Conservation (phyloP, 768 basidiomycete genomes). For the Lactarius sanguifluus region DNA sequence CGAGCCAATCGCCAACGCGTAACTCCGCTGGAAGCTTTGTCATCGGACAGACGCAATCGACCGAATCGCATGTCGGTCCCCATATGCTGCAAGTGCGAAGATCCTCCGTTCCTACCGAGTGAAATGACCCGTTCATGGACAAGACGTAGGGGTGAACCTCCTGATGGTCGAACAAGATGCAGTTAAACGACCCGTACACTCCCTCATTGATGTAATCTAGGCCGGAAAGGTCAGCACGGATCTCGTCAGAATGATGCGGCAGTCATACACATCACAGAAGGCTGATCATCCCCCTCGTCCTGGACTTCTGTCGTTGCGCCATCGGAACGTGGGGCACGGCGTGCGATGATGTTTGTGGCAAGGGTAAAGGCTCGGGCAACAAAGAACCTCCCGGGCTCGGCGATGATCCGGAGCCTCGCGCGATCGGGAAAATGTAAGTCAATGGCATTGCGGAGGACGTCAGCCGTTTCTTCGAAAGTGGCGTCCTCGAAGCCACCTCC, state of each 20-base stretch:
- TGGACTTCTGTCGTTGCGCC: slow-evolving; percentile 33
- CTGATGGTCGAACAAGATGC: slow-evolving; percentile 92
- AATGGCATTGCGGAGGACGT: slow-evolving; percentile 67
- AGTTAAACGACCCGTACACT: slow-evolving; percentile 96
- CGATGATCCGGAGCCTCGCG: slow-evolving; percentile 74
- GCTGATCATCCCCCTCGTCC: slow-evolving; percentile 40
- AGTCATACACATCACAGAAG: slow-evolving; percentile 87
- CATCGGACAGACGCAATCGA: slow-evolving; percentile 82
- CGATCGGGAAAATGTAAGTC: slow-evolving; percentile 77
- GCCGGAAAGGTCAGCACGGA: neutral
- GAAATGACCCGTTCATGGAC: slow-evolving; percentile 67
- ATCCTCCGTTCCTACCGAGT: slow-evolving; percentile 45
- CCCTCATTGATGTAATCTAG: slow-evolving; percentile 91
- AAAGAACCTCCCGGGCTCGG: slow-evolving; percentile 94
- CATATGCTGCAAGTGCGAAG: slow-evolving; percentile 73
- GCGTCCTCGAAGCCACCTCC: slow-evolving; percentile 95
- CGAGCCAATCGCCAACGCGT: slow-evolving; percentile 94
- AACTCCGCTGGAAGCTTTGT: slow-evolving; percentile 64
- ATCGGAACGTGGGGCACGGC: slow-evolving; percentile 58
- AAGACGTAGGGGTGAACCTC: slow-evolving; percentile 79
- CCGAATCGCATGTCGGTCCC: slow-evolving; percentile 98
- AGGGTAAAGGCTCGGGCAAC: slow-evolving; percentile 91
- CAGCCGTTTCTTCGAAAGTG: slow-evolving; percentile 78
- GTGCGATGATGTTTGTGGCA: slow-evolving; percentile 91
- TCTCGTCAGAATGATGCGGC: slow-evolving; percentile 27